Evolutionary conservation across 768 basidiomycete species (phyloP).

Genomic region (Boletus reticulatus): DNA sequence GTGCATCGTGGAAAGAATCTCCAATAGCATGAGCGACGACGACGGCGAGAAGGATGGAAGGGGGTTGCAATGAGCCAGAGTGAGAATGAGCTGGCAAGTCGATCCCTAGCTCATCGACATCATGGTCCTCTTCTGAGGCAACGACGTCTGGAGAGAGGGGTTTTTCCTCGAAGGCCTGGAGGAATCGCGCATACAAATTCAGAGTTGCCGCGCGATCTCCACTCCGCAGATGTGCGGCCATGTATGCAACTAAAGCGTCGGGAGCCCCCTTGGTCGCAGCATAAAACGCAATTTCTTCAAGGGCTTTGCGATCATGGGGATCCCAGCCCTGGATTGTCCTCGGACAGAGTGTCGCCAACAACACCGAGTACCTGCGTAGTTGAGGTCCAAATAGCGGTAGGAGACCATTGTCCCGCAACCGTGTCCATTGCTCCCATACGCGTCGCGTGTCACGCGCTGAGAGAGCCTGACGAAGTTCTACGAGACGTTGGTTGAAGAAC

Average conservation of each 20-base stretch:
- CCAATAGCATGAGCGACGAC: constrained; percentile 61
- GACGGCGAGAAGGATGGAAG: constrained; percentile 49
- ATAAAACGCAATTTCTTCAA: constrained; percentile 49
- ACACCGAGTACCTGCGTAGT: constrained; percentile 37
- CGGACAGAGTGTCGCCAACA: constrained; percentile 33
- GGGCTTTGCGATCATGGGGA: constrained; percentile 25
- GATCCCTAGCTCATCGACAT: constrained; percentile 26
- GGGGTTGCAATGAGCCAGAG: constrained; percentile 11
- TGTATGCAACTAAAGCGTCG: constrained; percentile 47
- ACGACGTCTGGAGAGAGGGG: constrained; percentile 14
- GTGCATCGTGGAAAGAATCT: constrained; percentile 55
- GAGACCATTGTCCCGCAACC: constrained; percentile 42
- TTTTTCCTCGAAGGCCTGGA: constrained; percentile 20
- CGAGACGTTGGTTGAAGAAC: constrained; percentile 36
- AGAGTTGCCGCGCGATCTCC: constrained; percentile 43
- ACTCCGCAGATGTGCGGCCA: constrained; percentile 44
- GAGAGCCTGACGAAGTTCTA: constrained; percentile 39
- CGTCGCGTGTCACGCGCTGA: constrained; percentile 31
- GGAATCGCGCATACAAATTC: constrained; percentile 42
- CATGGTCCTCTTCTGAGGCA: constrained; percentile 12
- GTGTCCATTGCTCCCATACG: constrained; percentile 38
- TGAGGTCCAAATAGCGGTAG: constrained; percentile 47
- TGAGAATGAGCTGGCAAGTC: constrained; percentile 18
- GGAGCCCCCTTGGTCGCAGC: constrained; percentile 44
- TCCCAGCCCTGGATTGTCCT: constrained; percentile 22